Conservation (phyloP, 1,284 basidiomycete species). For the Rhodofomes roseus region DNA sequence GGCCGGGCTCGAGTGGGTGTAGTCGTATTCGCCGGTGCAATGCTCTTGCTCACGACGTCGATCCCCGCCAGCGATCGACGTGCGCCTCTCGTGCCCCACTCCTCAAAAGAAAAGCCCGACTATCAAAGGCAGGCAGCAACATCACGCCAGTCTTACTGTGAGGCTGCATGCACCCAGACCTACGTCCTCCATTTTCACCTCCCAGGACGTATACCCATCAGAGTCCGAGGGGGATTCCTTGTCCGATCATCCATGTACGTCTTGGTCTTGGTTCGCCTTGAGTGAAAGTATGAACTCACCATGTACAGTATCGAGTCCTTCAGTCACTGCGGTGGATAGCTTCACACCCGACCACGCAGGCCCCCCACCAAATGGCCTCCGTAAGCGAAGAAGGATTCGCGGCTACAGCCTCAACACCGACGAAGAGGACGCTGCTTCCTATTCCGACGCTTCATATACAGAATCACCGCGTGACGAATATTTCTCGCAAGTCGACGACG, state of each 20-base stretch:
- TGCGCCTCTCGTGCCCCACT: constrained; percentile 25
- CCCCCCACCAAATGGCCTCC: not conserved
- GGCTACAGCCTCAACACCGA: constrained; percentile 27
- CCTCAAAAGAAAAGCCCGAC: constrained; percentile 27
- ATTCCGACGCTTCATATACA: constrained; percentile 12
- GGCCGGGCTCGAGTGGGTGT: constrained; percentile 11
- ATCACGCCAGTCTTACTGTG: constrained; percentile 24
- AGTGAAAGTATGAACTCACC: not conserved
- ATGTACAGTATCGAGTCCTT: not conserved
- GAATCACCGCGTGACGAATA: constrained; percentile 18
- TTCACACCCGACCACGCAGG: not conserved
- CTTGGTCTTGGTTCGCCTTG: not conserved
- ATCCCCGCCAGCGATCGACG: constrained; percentile 20
- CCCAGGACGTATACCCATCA: constrained; percentile 5
- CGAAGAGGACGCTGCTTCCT: constrained; percentile 21
- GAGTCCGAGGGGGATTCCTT: constrained; percentile 2
- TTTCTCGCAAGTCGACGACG: constrained; percentile 8
- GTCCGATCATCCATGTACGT: constrained; percentile 1
- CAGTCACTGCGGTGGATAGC: not conserved
- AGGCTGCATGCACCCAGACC: constrained; percentile 19
- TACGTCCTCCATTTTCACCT: constrained; percentile 4
- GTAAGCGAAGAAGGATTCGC: constrained; percentile 16
- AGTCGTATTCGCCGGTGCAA: not conserved
- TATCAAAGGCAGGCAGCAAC: constrained; percentile 20
- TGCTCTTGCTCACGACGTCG: not conserved